These are phyloP conservation scores for Diplodia sapinea DNA, from an alignment of 2,329 filamentous ascomycete genomes.

Conservation along the genomic window DNA sequence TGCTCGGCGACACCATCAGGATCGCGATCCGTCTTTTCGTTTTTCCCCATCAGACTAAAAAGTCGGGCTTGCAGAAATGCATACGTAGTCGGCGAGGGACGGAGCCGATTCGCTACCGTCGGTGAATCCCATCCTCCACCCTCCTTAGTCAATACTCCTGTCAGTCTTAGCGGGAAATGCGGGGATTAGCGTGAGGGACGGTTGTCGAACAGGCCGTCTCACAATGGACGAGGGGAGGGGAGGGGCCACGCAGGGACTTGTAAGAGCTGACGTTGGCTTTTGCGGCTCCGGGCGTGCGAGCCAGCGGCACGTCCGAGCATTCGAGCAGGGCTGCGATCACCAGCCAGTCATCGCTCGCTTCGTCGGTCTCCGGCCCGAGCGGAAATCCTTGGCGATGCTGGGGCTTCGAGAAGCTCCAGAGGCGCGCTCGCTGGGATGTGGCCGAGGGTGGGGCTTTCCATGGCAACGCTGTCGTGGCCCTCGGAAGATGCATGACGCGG, in stretches of 20 bases:
- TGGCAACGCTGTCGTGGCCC: neutral
- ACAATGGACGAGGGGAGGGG: neutral
- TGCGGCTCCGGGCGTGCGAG: neutral
- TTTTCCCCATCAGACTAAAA: too few species aligned
- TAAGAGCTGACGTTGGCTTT: conserved; percentile 20
- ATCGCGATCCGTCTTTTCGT: neutral
- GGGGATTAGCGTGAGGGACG: neutral
- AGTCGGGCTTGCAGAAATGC: neutral
- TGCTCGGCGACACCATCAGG: neutral
- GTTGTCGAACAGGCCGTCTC: neutral
- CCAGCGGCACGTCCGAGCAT: conserved; percentile 5
- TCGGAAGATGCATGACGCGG: neutral
- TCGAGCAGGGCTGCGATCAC: neutral
- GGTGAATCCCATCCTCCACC: too few species aligned
- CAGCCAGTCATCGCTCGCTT: neutral
- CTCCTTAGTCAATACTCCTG: too few species aligned
- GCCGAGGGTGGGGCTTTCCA: neutral
- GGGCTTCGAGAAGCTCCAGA: neutral
- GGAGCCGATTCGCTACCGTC: neutral
- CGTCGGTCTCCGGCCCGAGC: neutral
- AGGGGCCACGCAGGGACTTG: neutral
- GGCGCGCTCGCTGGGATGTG: neutral
- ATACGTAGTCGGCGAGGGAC: neutral
- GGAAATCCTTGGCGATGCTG: conserved; percentile 14
- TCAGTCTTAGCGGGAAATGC: neutral